phyloP scores from a whole-genome alignment of 306 rosid species.

The Sphenostylis stenocarpa region DNA sequence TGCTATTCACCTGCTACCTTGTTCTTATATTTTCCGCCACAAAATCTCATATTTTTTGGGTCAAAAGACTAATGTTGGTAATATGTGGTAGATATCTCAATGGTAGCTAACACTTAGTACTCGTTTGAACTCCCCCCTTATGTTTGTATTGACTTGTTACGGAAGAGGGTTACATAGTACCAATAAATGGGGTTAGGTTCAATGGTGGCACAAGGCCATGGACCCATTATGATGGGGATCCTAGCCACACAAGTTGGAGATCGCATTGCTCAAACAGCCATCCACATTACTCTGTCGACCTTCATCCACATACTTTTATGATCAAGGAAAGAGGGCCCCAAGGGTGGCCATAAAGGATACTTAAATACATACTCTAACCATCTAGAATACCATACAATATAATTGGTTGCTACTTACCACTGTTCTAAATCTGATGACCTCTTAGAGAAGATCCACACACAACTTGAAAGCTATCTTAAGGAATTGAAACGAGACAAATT shows the following conservation, averaged over 20 bases:
- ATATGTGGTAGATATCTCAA: too few relatives aligned
- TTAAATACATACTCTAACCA: constrained; percentile 20
- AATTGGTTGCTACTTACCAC: constrained; percentile 5
- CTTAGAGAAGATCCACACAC: constrained; percentile 17
- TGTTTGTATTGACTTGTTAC: too few relatives aligned
- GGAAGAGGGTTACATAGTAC: constrained; percentile 25
- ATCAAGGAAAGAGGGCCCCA: constrained; percentile 16
- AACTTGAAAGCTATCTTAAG: constrained; percentile 25
- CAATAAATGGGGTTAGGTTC: constrained; percentile 28
- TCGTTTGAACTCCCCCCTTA: too few relatives aligned
- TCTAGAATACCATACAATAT: constrained; percentile 38
- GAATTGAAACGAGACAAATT: constrained; percentile 34
- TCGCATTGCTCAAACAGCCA: constrained; percentile 28
- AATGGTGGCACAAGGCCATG: constrained; percentile 21
- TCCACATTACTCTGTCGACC: constrained; percentile 16
- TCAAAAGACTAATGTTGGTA: constrained; percentile 20
- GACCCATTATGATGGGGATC: constrained; percentile 19
- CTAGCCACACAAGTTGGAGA: constrained; percentile 43
- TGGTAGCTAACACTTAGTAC: too few relatives aligned
- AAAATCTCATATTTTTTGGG: neutral
- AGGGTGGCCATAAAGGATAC: constrained; percentile 36
- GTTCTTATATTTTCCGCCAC: constrained; percentile 30
- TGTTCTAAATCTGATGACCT: constrained; percentile 34
- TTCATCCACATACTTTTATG: constrained; percentile 44
- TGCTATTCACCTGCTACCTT: constrained; percentile 12